A percentile compares a stretch with the other conserved stretches of the same genome.
Conservation (phyloP, 805 yeast species). For the Hanseniaspora valbyensis region DNA sequence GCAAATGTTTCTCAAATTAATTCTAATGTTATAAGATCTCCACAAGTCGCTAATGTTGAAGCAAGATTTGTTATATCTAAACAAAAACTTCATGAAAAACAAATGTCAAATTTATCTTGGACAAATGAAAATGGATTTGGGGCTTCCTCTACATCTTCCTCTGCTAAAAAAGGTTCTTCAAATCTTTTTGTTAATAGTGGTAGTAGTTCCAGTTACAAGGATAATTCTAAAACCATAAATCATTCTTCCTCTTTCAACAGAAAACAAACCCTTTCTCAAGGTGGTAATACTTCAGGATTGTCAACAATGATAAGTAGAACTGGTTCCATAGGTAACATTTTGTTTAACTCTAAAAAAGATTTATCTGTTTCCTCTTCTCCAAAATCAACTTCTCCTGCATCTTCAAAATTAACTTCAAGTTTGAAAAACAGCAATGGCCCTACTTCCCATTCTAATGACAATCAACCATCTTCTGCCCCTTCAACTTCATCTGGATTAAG, state of each 20-base stretch:
- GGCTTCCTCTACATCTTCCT: conserved; percentile 1
- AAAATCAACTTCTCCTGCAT: conserved; percentile 9
- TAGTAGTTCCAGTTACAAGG: conserved; percentile 8
- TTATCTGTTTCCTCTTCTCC: conserved; percentile 17
- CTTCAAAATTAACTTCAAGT: conserved; percentile 14
- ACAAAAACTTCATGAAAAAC: conserved; percentile 38
- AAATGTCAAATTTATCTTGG: conserved; percentile 17
- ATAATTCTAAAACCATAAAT: conserved; percentile 12
- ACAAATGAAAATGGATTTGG: conserved; percentile 11
- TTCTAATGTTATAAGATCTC: conserved; percentile 61
- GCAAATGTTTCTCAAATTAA: conserved; percentile 34
- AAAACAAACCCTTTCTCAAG: conserved; percentile 4
- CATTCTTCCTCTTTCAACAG: conserved; percentile 16
- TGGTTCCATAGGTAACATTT: conserved; percentile 29
- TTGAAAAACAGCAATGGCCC: conserved; percentile 3
- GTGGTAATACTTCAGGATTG: not conserved
- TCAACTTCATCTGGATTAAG: conserved; percentile 5
- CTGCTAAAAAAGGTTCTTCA: conserved; percentile 2
- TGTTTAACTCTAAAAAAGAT: conserved; percentile 24
- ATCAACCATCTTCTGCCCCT: not conserved
- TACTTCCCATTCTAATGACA: not conserved
- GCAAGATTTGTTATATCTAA: conserved; percentile 76
- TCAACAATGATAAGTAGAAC: conserved; percentile 25
- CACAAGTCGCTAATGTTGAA: conserved; percentile 62
- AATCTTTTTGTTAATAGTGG: not conserved